Conservation (phyloP, 2,329 filamentous ascomycete genomes). For the Didymella lethalis region DNA sequence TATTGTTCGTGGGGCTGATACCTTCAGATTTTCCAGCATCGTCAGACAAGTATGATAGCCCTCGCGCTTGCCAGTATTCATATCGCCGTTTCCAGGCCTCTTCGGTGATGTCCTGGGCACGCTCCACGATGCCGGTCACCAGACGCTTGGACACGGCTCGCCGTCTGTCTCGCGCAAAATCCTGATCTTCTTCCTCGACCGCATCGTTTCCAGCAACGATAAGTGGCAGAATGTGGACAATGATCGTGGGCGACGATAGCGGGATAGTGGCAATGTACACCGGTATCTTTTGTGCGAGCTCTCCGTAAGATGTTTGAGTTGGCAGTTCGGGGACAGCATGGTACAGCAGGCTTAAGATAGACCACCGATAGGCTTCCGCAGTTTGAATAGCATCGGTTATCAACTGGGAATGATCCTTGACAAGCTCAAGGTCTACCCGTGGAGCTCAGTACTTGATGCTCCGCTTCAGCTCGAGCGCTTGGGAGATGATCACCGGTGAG, state of each 20-base stretch:
- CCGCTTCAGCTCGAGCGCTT: slow-evolving; percentile 67
- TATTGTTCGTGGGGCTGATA: slow-evolving; percentile 13
- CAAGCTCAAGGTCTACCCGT: slow-evolving; percentile 62
- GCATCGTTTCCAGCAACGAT: slow-evolving; percentile 71
- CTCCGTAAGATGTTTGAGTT: slow-evolving; percentile 60
- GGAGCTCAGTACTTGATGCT: slow-evolving; percentile 68
- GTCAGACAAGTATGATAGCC: slow-evolving; percentile 12
- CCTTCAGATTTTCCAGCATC: background rate
- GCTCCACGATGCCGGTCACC: slow-evolving; percentile 70
- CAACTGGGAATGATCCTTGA: slow-evolving; percentile 66
- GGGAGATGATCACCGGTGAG: slow-evolving; percentile 65
- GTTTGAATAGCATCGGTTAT: slow-evolving; percentile 70
- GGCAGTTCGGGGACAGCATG: slow-evolving; percentile 73
- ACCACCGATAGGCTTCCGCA: slow-evolving; percentile 71
- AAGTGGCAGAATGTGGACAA: slow-evolving; percentile 73
- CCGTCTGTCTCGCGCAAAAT: slow-evolving; percentile 71
- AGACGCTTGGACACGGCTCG: slow-evolving; percentile 65
- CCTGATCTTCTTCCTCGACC: slow-evolving; percentile 64
- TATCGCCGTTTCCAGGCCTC: slow-evolving; percentile 74
- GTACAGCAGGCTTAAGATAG: slow-evolving; percentile 69
- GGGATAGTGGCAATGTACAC: slow-evolving; percentile 69
- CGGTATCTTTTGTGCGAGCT: slow-evolving; percentile 68
- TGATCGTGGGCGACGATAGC: slow-evolving; percentile 66
- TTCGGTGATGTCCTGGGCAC: slow-evolving; percentile 67
- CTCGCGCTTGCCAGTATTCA: slow-evolving; percentile 52